These are phyloP conservation scores for Yueomyces sinensis DNA, from an alignment of 805 yeast genomes.

Conservation along the genomic window DNA sequence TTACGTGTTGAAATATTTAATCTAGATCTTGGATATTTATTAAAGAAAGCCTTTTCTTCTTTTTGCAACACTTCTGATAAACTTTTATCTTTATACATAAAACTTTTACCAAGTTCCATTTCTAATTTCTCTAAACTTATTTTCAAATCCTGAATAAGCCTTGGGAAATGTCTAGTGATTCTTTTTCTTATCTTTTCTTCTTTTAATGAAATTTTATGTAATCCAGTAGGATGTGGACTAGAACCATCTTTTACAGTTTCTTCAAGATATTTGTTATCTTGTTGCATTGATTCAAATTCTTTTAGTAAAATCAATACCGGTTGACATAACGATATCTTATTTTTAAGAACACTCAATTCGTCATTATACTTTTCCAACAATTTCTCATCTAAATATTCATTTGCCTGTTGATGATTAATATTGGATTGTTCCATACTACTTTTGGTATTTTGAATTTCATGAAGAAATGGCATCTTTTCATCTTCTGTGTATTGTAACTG, in stretches of 20 bases:
- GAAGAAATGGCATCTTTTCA: slow-evolving; percentile 36
- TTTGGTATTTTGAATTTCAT: slow-evolving; percentile 10
- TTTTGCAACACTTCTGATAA: slow-evolving; percentile 16
- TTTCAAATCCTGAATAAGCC: slow-evolving; percentile 39
- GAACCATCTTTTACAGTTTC: slow-evolving; percentile 71
- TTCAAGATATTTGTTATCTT: slow-evolving; percentile 49
- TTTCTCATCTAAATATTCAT: slow-evolving; percentile 53
- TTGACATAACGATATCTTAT: slow-evolving; percentile 35
- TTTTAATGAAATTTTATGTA: slow-evolving; percentile 62
- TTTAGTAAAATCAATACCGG: slow-evolving; percentile 45
- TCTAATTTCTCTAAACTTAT: slow-evolving; percentile 37
- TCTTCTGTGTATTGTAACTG: slow-evolving; percentile 42
- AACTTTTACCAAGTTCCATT: slow-evolving; percentile 24
- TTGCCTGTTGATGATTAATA: slow-evolving; percentile 6
- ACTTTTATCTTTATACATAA: slow-evolving; percentile 17
- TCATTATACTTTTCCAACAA: slow-evolving; percentile 50
- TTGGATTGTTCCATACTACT: slow-evolving; percentile 20
- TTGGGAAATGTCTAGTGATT: slow-evolving; percentile 57
- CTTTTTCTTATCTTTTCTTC: slow-evolving; percentile 70
- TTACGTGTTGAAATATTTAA: slow-evolving; percentile 4
- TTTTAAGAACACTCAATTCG: slow-evolving; percentile 41
- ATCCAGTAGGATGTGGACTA: slow-evolving; percentile 58
- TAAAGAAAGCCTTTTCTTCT: slow-evolving; percentile 22
- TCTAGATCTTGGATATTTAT: slow-evolving; percentile 23
- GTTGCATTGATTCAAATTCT: slow-evolving; percentile 39